Base-by-base conservation (phyloP, 140 eudicot species). In the Anethum foeniculum region DNA sequence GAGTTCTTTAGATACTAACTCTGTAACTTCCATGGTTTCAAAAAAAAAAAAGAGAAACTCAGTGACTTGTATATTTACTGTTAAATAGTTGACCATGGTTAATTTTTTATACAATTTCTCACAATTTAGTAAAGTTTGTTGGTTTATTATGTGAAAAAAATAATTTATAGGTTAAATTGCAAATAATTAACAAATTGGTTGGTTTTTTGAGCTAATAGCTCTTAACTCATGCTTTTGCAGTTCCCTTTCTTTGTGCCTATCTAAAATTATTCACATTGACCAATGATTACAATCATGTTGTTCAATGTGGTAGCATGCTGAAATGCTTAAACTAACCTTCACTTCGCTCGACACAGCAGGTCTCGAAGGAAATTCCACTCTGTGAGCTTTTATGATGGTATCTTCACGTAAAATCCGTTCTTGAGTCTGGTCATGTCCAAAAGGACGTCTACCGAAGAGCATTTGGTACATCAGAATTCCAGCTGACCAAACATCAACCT, bases 401-500 rank as follows among this genome's bases (percentile, higher is more conserved):
- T 95, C 99, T 88, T 95, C 99, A 54, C 99, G 96, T 86, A 95
- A 85, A 84, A 95, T 95, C 7, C 97, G 87, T 87, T 95, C 99
- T 87, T 95, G 99, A 21, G 95, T 88, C 77, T 95, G 97, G 77
- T 95, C 99, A 78, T 95, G 99, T 62, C 99, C 99, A 81, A 94
- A 94, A 79, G 99, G 99, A 30, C 99, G 96, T 88, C 85, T 90
- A 38, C 99, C 99, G 54, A 94, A 89, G 15, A 94, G 99, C 92
- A 94, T 94, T 86, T 94, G 99, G 92, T 92, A 95, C 78, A 95
- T 81, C 27, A 95, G 81, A 77, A 95, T 86, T 76, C 99, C 99
- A 78, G 93, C 97, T 46, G 99, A 95, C 99, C 99, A 95, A 49
- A 95, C 99, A 84, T 95, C 99, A 77, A 95, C 99, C 99, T 95